Evolutionary conservation across 768 basidiomycete genomes (phyloP).

Genomic region (Pleurotus platypus): DNA sequence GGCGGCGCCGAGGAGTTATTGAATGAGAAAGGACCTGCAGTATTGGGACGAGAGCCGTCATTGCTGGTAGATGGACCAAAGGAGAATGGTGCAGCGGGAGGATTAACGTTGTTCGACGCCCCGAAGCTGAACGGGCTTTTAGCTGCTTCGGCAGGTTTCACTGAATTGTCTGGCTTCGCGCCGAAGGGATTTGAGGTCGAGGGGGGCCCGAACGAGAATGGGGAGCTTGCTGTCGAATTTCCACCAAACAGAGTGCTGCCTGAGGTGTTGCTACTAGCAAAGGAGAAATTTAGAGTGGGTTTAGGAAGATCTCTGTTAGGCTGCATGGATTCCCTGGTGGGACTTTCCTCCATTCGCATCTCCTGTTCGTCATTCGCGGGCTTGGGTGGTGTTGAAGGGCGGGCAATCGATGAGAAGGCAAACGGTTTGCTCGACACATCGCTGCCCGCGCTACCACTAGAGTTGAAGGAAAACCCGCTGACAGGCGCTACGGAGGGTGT

Average conservation of each 20-base stretch:
- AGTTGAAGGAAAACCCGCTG: slow-evolving; percentile 47
- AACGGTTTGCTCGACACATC: slow-evolving; percentile 51
- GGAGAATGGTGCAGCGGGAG: slow-evolving; percentile 30
- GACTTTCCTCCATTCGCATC: slow-evolving; percentile 81
- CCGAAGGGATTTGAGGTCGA: slow-evolving; percentile 28
- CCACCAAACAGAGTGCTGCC: slow-evolving; percentile 16
- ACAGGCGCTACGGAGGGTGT: slow-evolving; percentile 26
- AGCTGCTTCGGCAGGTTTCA: slow-evolving; percentile 19
- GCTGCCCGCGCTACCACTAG: slow-evolving; percentile 27
- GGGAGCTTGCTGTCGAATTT: slow-evolving; percentile 32
- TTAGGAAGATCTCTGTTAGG: slow-evolving; percentile 26
- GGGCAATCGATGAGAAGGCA: slow-evolving; percentile 36
- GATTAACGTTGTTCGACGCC: slow-evolving; percentile 18
- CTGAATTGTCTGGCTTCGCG: slow-evolving; percentile 25
- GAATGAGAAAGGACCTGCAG: slow-evolving; percentile 3
- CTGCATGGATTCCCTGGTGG: slow-evolving; percentile 54
- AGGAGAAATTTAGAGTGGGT: slow-evolving; percentile 4
- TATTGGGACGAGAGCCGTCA: slow-evolving; percentile 3
- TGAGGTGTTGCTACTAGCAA: neutral
- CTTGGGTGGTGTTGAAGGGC: slow-evolving; percentile 65
- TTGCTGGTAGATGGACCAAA: slow-evolving; percentile 30
- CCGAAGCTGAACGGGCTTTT: slow-evolving; percentile 25
- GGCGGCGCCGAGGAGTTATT: slow-evolving; percentile 11
- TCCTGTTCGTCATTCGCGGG: slow-evolving; percentile 50
- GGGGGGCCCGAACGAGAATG: slow-evolving; percentile 47